Evolutionary conservation across 306 rosid species (phyloP).

Genomic region (Pyrus bretschneideri): DNA sequence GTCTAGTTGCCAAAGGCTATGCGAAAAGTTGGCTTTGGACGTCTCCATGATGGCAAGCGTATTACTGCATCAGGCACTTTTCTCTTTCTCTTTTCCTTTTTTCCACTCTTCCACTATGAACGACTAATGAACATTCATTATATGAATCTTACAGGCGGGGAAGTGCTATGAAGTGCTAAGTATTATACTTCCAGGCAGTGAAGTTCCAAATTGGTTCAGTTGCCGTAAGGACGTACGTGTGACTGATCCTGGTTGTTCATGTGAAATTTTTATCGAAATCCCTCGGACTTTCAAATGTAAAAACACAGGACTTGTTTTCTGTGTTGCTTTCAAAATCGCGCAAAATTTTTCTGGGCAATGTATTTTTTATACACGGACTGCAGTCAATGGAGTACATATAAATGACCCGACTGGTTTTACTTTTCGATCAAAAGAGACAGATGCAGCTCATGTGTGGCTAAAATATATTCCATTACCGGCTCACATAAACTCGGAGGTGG

Average conservation of each 20-base stretch:
- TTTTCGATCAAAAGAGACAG: no score
- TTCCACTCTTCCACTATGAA: background rate
- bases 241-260: background rate
- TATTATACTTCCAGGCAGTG: no score
- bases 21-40: background rate
- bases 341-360: no score
- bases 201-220: background rate
- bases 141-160: background rate
- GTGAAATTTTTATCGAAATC: background rate
- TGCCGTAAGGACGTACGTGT: no score
- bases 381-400: no score
- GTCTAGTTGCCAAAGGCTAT: background rate
- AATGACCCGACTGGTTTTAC: fast-evolving
- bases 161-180: no score
- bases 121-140: background rate
- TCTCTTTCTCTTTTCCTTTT: background rate
- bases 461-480: no score
- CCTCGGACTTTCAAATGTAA: background rate
- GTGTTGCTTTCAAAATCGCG: background rate
- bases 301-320: background rate
- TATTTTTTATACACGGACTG: no score
- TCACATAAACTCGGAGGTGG: no score
- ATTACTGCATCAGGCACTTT: background rate
- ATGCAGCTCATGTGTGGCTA: no score
- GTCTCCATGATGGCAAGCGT: background rate